Evolutionary conservation across 1,139 yeast species (phyloP), one percentile per base, ranked within the genome.

Genomic region (Yamadazyma sp.): DNA sequence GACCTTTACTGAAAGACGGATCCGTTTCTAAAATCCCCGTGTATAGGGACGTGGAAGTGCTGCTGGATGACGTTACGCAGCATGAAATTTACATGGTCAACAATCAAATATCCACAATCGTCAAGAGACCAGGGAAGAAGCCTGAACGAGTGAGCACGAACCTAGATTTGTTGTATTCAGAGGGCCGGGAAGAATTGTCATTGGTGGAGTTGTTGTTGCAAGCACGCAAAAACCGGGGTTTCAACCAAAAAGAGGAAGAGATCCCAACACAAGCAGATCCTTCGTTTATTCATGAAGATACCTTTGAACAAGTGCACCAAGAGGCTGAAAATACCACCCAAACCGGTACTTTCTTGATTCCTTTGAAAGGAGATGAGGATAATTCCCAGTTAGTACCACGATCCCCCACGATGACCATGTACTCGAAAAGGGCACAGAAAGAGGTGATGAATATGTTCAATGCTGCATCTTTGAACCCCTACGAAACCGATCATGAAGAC

Each of bases 381-480:
- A 10, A 44, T 2, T 23, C 36, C 14, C 47, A 20, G 18, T 42
- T 33, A 43, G 52, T 17, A 17, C 72, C 77, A 4, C 62, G 66
- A 10, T 81, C 88, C 0, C 96, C 96, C 1, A 88, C 96, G 0
- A 75, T 86, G 51, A 88, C 96, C 0, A 64, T 83, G 56, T 83
- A 75, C 56, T 83, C 96, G 0, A 80, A 79, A 44, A 79, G 82
- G 51, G 95, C 96, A 1, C 76, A 81, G 40, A 79, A 80, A 39
- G 96, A 88, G 50, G 83, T 89, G 0, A 69, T 78, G 44, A 75
- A 76, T 17, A 85, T 89, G 86, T 87, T 87, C 55, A 87, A 84
- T 53, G 81, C 77, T 48, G 85, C 22, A 44, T 61, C 18, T 49
- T n/a, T 16, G 6, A 29, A 17, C 31, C 16, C 17, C 8, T 54